These are phyloP conservation scores for Yamadazyma insecticola DNA, from an alignment of 805 yeast genomes.

Conservation along the genomic window DNA sequence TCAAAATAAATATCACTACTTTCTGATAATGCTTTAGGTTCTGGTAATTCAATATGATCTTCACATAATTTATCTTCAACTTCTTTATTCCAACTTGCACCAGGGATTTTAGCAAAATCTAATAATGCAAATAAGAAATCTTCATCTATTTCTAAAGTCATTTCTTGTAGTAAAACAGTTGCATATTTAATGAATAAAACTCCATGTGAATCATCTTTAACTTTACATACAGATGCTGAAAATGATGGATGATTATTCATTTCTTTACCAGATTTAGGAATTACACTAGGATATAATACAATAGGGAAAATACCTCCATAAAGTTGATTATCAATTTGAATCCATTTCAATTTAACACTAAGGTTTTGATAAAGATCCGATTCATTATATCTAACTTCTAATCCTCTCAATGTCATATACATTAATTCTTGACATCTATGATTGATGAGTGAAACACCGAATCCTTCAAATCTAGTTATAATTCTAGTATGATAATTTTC, in stretches of 20 bases:
- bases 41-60: constrained; percentile 61
- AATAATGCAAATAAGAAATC: constrained; percentile 80
- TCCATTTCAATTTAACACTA: constrained; percentile 83
- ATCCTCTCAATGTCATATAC: constrained; percentile 76
- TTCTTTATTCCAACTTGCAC: constrained; percentile 65
- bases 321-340: constrained; percentile 89
- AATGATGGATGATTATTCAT: constrained; percentile 87
- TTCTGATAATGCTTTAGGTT: constrained; percentile 51
- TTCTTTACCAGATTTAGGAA: constrained; percentile 80
- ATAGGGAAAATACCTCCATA: constrained; percentile 88
- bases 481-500: constrained; percentile 51
- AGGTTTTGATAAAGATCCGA: constrained; percentile 80
- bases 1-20: constrained; percentile 86
- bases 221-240: constrained; percentile 76
- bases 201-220: constrained; percentile 88
- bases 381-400: constrained; percentile 76
- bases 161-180: constrained; percentile 81
- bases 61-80: constrained; percentile 54
- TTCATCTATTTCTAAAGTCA: constrained; percentile 91
- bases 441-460: constrained; percentile 83
- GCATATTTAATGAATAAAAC: constrained; percentile 88
- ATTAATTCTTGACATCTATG: constrained; percentile 69
- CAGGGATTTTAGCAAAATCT: constrained; percentile 77
- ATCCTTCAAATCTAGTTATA: constrained; percentile 68
- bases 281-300: constrained; percentile 80